Conservation (phyloP, 148 eudicot species). For the Rhododendron mucronatum region DNA sequence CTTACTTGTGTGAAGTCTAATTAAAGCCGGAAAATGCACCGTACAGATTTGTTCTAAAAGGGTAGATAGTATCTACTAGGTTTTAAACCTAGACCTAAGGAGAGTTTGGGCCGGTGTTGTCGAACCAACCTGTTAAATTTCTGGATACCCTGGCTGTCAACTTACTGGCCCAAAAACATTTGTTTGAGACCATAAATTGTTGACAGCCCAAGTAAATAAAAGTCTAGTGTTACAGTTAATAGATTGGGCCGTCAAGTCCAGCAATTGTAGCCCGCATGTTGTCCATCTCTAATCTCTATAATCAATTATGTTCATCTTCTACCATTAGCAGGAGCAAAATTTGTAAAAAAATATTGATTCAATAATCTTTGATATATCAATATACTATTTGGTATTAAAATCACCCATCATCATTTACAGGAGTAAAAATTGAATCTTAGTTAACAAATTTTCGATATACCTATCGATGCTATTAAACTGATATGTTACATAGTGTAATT, state of each 20-base stretch:
- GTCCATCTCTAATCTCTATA: neutral
- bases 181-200: neutral
- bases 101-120: neutral
- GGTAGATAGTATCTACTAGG: no score
- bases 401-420: neutral
- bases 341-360: neutral
- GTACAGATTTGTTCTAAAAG: no score
- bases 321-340: neutral
- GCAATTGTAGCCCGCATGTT: neutral
- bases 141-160: neutral
- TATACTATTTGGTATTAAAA: neutral
- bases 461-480: no score
- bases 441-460: no score
- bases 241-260: neutral
- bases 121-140: neutral
- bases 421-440: no score
- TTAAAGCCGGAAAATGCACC: no score
- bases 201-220: neutral
- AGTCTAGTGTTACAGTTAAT: neutral
- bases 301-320: neutral
- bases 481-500: no score
- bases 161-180: neutral
- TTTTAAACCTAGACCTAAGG: no score
- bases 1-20: no score
- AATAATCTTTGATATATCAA: neutral